Base-by-base conservation (phyloP, 192 early-diverging fungal species). In the Mortierella antarctica region DNA sequence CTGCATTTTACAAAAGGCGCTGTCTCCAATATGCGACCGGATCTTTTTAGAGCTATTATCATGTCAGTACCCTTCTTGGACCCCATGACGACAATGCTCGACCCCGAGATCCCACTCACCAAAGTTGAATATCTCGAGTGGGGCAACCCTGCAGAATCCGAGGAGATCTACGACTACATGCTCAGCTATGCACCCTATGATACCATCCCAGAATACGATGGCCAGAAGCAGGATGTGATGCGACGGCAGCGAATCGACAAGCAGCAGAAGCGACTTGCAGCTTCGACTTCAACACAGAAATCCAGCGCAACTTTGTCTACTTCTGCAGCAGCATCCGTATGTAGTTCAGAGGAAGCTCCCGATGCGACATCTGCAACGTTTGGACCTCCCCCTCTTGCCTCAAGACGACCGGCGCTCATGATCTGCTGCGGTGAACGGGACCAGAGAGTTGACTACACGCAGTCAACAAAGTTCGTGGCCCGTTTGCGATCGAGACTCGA, bases 381-480 rank as follows among this genome's bases (percentile, higher is more conserved):
- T 49, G 68, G 57, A 4, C 17, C 56, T 13, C 69, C 69, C 47
- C 76, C 76, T 1, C 40, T 65, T 46, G 62, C 48, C 8, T 57
- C 31, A 2, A 65, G 71, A 12, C 64, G 74, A 10, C 92, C 93
- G 11, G 88, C 92, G 12, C 83, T 96, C 21, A 81, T 94, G 71
- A 91, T 94, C 14, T 90, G 90, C 4, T 93, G 87, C 31, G 95
- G 95, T 6, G 85, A 95, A 48, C 87, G 87, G 48, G 96, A 98
- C 72, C 89, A 90, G 62, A 83, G 96, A 0, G 96, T 98, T 4
- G 84, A 88, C 23, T 92, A 88, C 49, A 95, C 91, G 82, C 95
- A 98, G 67, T 93, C 95, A 1, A 70, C 93, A n/a, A 97, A 98
- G 73, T 98, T 88, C 82, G 91, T 96, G 42, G 94, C 96, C 10